Base-by-base conservation (phyloP, 2,329 filamentous ascomycete species). In the Trichophyton mentagrophytes region DNA sequence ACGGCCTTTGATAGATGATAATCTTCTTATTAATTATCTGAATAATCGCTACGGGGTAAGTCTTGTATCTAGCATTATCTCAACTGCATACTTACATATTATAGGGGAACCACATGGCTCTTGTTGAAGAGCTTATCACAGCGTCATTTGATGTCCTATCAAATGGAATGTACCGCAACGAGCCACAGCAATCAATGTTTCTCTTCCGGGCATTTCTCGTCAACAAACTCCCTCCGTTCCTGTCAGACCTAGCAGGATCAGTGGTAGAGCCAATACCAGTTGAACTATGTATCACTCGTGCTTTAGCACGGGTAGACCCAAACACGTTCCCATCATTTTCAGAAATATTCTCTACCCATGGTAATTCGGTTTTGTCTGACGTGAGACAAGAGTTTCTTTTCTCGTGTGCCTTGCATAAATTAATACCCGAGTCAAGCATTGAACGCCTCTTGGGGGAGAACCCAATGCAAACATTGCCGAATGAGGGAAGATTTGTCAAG, bases 141-240 rank as follows among this genome's bases (percentile, higher is more conserved):
- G 89, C 90, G 1, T 86, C 90, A 0, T 97, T 99, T 68, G 91
- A 97, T 67, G 82, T 95, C 3, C 78, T 99, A 15, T 88, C 90
- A 40, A 95, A 95, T 68, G 87, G 88, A 3, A 88, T 92, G 64
- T 89, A 93, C 66, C 83, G 88, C 42, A 82, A 79, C 53, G 83
- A 86, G 67, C 76, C 81, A 7, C 71, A 73, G 17, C 78, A 83
- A 59, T 81, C 79, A 0, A 81, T 89, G 61, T 86, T 90, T 62
- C 75, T 92, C 17, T 80, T 96, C 58, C 86, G 90, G 40, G 95
- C 91, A 0, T 99, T 93, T 70, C 79, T 99, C 25, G 87, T 95
- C 66, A 83, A 90, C 81, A 80, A 85, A 68, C 72, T 89, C 2
- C 86, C 86, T 0, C 67, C 81, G 2, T 77, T 88, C 7, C 75